These are phyloP conservation scores for Pseudognaphalium luteoalbum DNA, from an alignment of 129 eudicot species.

Conservation along the genomic window DNA sequence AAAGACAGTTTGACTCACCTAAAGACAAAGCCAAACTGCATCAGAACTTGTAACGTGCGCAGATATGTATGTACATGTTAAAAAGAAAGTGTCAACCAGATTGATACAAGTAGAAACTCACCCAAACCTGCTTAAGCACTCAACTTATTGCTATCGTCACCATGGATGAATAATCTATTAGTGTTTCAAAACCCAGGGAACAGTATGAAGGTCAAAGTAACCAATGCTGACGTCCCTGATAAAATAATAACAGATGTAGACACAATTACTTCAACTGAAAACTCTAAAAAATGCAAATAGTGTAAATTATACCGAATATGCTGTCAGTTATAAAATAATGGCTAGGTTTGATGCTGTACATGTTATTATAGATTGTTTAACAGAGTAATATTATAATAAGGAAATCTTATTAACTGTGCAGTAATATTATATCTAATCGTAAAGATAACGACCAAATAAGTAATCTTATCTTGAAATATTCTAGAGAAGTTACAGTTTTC, in stretches of 20 bases:
- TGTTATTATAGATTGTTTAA: neutral
- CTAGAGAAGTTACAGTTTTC: neutral
- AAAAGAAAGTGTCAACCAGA: neutral
- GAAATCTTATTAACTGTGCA: no score
- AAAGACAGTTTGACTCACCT: neutral
- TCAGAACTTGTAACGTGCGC: conserved; percentile 3
- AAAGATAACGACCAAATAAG: no score
- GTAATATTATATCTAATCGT: no score
- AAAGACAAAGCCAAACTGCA: neutral
- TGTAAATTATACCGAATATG: conserved; percentile 4
- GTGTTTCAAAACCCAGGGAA: conserved; percentile 26
- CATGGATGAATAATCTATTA: conserved; percentile 20
- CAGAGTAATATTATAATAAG: no score
- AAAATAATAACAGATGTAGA: conserved; percentile 9
- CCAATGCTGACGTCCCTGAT: conserved; percentile 28
- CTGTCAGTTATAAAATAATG: conserved; percentile 7
- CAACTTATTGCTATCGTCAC: conserved; percentile 14
- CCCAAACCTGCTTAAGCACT: neutral
- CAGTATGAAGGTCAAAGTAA: conserved; percentile 26
- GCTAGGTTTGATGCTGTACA: conserved; percentile 26
- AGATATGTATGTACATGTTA: neutral
- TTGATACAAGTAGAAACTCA: conserved; percentile 16
- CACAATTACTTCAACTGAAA: neutral
- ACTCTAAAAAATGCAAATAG: neutral
- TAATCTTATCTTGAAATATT: neutral